Evolutionary conservation across 1,284 basidiomycete genomes (phyloP), one percentile per base, ranked within the genome.

Genomic region (Heterobasidion occidentale): DNA sequence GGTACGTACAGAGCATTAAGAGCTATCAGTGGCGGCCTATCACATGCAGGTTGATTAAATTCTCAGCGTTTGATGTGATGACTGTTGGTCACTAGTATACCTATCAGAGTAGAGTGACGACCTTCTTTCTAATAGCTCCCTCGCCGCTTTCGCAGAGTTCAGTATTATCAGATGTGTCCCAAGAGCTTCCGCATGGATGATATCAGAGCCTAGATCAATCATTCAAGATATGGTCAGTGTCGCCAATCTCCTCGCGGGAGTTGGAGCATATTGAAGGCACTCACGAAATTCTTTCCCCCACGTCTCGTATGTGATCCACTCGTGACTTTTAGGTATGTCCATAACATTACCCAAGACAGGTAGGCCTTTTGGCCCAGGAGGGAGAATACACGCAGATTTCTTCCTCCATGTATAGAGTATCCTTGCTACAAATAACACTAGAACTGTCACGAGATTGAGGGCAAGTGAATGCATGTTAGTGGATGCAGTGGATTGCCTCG

Each of bases 261-360:
- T 27, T 27, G 12, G 19, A 17, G 12, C 15, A 53, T 15, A n/a
- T 33, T 35, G 17, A 19, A 19, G 7, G 35, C 4, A 36, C 51
- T n/a, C 17, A 64, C 63, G 57, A 17, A 59, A 56, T 53, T 57
- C 51, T 14, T 55, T 51, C 34, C 54, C 57, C 63, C 62, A 65
- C 9, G 54, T 47, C 15, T 51, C 49, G 51, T 58, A 63, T 20
- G 46, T 54, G 8, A 55, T 47, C 53, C 60, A 56, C 1, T 55
- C 55, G 5, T 53, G 48, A n/a, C 34, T 50, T 9, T 34, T 20
- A 3, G 64, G 64, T 9, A 65, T 56, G 27, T 63, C 59, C 11
- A 63, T 52, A 7, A 60, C 33, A 51, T 65, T 65, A 15, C 63
- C 63, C 19, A 64, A 44, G n/a, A 64, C 34, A 3, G 63, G 63